Evolutionary conservation across 768 basidiomycete genomes (phyloP).

Genomic region (Chlorophyllum brunneum): DNA sequence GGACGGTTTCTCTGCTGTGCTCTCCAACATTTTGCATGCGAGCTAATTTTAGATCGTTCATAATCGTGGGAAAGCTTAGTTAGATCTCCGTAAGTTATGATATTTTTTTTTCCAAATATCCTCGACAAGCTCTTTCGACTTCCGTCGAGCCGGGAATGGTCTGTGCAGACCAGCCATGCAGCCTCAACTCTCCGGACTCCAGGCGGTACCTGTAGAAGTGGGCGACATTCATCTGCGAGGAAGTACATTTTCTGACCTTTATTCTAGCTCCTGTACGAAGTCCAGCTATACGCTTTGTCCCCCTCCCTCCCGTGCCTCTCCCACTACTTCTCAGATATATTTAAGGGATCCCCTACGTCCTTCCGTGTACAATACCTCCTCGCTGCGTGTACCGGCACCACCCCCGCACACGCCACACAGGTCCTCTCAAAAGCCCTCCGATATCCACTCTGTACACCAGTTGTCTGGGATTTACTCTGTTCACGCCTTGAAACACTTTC

Average conservation of each 20-base stretch:
- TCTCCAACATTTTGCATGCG: no score
- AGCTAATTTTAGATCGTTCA: no score
- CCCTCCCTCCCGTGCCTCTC: slow-evolving; percentile 58
- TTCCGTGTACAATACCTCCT: slow-evolving; percentile 69
- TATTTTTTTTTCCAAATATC: not conserved
- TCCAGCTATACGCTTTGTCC: slow-evolving; percentile 71
- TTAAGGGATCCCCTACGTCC: slow-evolving; percentile 49
- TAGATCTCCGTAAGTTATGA: not conserved
- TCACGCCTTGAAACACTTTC: slow-evolving; percentile 32
- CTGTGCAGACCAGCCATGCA: not conserved
- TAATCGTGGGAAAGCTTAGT: not conserved
- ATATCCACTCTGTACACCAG: slow-evolving; percentile 56
- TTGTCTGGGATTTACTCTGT: slow-evolving; percentile 26
- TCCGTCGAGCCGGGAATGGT: not conserved
- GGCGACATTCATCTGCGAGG: not conserved
- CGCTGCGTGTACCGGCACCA: slow-evolving; percentile 20
- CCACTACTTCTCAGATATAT: slow-evolving; percentile 47
- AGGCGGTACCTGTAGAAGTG: slow-evolving; percentile 15
- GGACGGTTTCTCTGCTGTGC: no score
- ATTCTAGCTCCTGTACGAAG: slow-evolving; percentile 62
- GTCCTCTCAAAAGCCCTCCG: slow-evolving; percentile 45
- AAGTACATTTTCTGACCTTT: slow-evolving; percentile 12
- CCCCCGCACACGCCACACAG: slow-evolving; percentile 29
- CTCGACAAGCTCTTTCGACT: not conserved
- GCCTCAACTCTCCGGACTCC: not conserved